Conservation (phyloP, 306 rosid genomes). For the Prunus persica region Prunus_persica_NCBIv2 NC_034016.1:19379001-19379500, state of each 20-base stretch:
- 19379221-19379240: constrained; percentile 58
- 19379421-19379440: constrained; percentile 66
- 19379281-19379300: constrained; percentile 57
- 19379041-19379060: constrained; percentile 66
- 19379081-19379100: constrained; percentile 66
- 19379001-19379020: constrained; percentile 70
- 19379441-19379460: constrained; percentile 58
- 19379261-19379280: constrained; percentile 71
- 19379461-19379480: constrained; percentile 63
- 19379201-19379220: constrained; percentile 74
- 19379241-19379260: constrained; percentile 55
- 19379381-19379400: constrained; percentile 55
- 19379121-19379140: constrained; percentile 75
- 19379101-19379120: constrained; percentile 53
- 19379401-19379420: constrained; percentile 71
- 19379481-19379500: constrained; percentile 82
- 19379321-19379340: constrained; percentile 54
- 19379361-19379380: constrained; percentile 65
- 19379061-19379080: constrained; percentile 56
- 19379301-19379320: constrained; percentile 56
- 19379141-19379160: constrained; percentile 56
- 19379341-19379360: constrained; percentile 58
- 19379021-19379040: constrained; percentile 57
- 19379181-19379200: constrained; percentile 73
- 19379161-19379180: constrained; percentile 65